Conservation (phyloP, 768 basidiomycete species). For the Russula earlei region DNA sequence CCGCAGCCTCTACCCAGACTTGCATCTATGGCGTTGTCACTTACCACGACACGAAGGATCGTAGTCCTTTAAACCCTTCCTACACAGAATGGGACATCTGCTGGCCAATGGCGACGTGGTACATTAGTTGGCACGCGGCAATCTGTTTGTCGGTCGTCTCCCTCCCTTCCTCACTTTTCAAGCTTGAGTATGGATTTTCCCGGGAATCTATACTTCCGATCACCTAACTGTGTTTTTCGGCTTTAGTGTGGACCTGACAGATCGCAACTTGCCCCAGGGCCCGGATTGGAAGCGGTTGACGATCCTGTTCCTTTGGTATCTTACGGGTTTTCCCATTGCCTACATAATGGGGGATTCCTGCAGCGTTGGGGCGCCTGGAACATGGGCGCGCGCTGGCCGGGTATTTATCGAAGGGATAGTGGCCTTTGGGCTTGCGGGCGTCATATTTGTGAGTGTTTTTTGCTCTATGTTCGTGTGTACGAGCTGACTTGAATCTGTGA, state of each 20-base stretch:
- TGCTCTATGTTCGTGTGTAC: background rate
- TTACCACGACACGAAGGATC: background rate
- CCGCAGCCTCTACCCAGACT: background rate
- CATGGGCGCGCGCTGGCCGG: background rate
- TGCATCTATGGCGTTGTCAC: background rate
- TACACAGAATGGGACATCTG: conserved; percentile 9
- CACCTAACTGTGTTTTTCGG: background rate
- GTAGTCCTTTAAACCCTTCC: background rate
- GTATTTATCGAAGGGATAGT: conserved; percentile 12
- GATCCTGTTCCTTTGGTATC: conserved; percentile 2
- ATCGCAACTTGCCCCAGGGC: background rate
- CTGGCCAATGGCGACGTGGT: conserved; percentile 12
- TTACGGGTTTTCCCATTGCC: background rate
- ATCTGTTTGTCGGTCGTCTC: conserved; percentile 9
- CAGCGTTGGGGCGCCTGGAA: conserved; percentile 2
- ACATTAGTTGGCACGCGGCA: conserved; percentile 5
- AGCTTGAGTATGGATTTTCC: background rate
- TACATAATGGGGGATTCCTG: background rate
- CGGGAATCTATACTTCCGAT: background rate
- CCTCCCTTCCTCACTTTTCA: conserved; percentile 10
- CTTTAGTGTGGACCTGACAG: background rate
- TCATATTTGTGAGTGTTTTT: conserved; percentile 2
- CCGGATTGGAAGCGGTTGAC: conserved; percentile 6
- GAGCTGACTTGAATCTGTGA: too few relatives aligned
- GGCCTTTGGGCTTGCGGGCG: conserved; percentile 1